These are phyloP conservation scores for Yamadazyma mexicana DNA, from an alignment of 1,139 yeast genomes.

Conservation along the genomic window DNA sequence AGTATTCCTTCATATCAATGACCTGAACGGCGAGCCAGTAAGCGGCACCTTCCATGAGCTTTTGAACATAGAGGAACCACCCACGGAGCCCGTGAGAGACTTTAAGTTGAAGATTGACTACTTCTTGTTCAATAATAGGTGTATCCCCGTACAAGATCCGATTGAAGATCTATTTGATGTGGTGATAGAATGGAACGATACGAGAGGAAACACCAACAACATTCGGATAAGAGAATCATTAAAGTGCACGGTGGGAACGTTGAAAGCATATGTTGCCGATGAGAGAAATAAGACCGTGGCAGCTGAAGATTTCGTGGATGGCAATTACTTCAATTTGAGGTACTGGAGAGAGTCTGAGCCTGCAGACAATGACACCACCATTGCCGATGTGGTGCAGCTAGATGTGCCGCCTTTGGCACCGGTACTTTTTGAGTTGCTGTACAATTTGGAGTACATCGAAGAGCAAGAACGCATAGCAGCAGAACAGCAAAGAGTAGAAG, in stretches of 20 bases:
- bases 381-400: conserved; percentile 22
- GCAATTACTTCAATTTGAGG: conserved; percentile 14
- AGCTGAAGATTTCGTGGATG: conserved; percentile 11
- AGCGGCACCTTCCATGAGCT: conserved; percentile 18
- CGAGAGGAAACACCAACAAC: conserved; percentile 11
- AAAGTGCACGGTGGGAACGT: conserved; percentile 20
- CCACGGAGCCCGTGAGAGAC: conserved; percentile 8
- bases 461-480: not conserved
- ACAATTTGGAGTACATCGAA: conserved; percentile 6
- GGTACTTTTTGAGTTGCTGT: conserved; percentile 19
- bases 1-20: conserved; percentile 18
- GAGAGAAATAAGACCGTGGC: conserved; percentile 14
- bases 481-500: conserved; percentile 1
- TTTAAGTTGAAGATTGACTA: conserved; percentile 25
- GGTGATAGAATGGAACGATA: conserved; percentile 18
- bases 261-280: conserved; percentile 23
- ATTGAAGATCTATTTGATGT: conserved; percentile 25
- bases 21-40: conserved; percentile 8
- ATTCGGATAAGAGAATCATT: conserved; percentile 24
- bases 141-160: conserved; percentile 26
- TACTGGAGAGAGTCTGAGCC: conserved; percentile 15
- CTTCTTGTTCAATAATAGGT: conserved; percentile 17
- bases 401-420: conserved; percentile 32
- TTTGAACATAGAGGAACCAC: conserved; percentile 13
- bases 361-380: conserved; percentile 13